Percentiles rank a stretch among this genome's conserved stretches.
Conservation (phyloP, 164 flowering plant genomes). For the Pachysandra terminalis region DNA sequence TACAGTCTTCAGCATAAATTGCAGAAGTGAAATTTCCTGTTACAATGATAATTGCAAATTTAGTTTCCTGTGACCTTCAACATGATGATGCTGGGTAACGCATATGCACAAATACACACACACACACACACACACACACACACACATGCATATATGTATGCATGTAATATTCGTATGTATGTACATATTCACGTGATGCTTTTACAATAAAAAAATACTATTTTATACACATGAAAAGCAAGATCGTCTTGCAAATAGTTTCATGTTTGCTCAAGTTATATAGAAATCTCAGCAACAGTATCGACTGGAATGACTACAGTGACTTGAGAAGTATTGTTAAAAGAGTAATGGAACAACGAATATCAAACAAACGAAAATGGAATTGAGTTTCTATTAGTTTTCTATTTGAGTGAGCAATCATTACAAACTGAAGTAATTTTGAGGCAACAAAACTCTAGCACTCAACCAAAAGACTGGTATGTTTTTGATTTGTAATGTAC, state of each 20-base stretch:
- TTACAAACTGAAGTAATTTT: neutral
- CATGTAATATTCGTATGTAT: too few relatives aligned
- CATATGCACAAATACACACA: neutral
- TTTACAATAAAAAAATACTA: neutral
- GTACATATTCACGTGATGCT: too few relatives aligned
- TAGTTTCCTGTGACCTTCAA: neutral
- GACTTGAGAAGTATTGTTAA: neutral
- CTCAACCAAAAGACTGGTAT: too few relatives aligned
- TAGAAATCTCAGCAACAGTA: neutral
- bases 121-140: too few relatives aligned
- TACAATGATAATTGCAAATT: neutral
- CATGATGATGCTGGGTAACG: neutral
- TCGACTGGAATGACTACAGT: neutral
- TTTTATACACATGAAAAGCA: neutral
- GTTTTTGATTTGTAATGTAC: too few relatives aligned
- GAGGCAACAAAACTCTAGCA: too few relatives aligned
- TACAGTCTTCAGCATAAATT: slow-evolving; percentile 76
- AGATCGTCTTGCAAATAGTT: neutral
- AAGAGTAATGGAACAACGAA: too few relatives aligned
- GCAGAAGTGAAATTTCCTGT: slow-evolving; percentile 67
- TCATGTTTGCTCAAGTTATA: neutral
- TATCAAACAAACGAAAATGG: too few relatives aligned
- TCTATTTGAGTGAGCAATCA: neutral
- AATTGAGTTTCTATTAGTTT: too few relatives aligned
- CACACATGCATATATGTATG: too few relatives aligned